A percentile compares a stretch with the other conserved stretches of the same genome.
These are phyloP conservation scores for Copromyces sp. DNA, from an alignment of 495 filamentous ascomycete genomes.

Conservation along the genomic window DNA sequence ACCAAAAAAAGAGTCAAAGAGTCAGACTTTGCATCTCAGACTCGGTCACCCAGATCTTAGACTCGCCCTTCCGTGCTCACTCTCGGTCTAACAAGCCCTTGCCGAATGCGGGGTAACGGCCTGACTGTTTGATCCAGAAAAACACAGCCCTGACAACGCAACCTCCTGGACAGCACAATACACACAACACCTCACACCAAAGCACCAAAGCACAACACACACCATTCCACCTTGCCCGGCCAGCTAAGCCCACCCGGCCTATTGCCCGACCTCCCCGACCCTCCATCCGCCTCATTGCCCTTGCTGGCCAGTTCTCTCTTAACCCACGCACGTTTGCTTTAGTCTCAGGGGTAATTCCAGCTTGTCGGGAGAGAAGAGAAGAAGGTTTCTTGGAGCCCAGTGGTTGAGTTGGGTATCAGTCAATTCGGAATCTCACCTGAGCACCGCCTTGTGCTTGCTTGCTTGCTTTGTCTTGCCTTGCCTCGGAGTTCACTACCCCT, in stretches of 20 bases:
- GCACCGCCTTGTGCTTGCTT: neutral
- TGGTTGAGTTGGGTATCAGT: neutral
- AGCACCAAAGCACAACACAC: neutral
- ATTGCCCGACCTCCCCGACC: neutral
- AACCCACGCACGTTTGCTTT: neutral
- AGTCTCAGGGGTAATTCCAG: neutral
- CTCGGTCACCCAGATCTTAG: neutral
- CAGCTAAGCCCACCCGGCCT: neutral
- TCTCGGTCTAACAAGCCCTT: neutral
- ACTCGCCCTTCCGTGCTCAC: neutral
- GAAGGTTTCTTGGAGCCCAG: neutral
- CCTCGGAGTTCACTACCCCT: neutral
- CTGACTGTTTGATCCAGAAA: neutral
- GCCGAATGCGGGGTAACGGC: neutral
- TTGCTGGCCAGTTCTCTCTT: neutral
- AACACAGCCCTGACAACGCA: neutral
- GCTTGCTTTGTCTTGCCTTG: neutral
- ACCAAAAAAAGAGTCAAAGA: neutral
- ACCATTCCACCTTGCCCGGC: neutral
- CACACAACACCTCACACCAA: neutral
- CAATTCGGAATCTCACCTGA: neutral
- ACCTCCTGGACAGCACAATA: neutral
- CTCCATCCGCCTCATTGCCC: neutral
- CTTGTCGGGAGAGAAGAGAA: neutral
- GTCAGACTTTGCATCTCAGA: neutral